Percentiles rank a stretch among this genome's conserved stretches.
Conservation (phyloP, 768 basidiomycete species). For the Suillus paluster region DNA sequence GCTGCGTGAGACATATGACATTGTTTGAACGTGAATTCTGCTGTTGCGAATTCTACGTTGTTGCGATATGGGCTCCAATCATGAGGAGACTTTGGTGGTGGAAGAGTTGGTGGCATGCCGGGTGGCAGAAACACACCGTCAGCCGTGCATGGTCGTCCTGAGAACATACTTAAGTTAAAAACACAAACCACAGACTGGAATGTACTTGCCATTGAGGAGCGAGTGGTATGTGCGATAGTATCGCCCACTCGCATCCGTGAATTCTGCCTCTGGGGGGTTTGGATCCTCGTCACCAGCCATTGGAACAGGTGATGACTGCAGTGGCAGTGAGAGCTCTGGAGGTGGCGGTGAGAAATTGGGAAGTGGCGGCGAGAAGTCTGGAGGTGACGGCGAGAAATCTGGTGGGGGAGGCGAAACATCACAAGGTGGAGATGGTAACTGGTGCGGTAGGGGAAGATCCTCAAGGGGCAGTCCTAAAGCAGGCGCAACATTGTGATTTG, state of each 20-base stretch:
- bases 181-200: too few species aligned
- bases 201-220: background rate
- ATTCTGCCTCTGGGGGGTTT: background rate
- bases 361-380: background rate
- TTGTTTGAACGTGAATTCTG: conserved; percentile 26
- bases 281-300: background rate
- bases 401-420: too few species aligned
- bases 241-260: background rate
- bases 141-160: conserved; percentile 12
- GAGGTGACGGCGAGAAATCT: too few species aligned
- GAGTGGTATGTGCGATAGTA: background rate
- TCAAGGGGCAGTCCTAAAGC: background rate
- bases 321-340: background rate
- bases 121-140: conserved; percentile 4
- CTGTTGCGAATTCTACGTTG: conserved; percentile 23
- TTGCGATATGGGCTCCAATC: conserved; percentile 25
- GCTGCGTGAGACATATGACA: conserved; percentile 31
- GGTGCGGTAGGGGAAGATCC: background rate
- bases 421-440: too few species aligned
- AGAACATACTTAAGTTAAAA: too few species aligned
- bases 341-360: background rate
- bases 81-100: conserved; percentile 1
- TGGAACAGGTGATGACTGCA: background rate
- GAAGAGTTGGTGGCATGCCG: background rate
- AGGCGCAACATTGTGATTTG: background rate